These are phyloP conservation scores for Penicillium frequentans DNA, from an alignment of 2,329 filamentous ascomycete species.

Conservation along the genomic window DNA sequence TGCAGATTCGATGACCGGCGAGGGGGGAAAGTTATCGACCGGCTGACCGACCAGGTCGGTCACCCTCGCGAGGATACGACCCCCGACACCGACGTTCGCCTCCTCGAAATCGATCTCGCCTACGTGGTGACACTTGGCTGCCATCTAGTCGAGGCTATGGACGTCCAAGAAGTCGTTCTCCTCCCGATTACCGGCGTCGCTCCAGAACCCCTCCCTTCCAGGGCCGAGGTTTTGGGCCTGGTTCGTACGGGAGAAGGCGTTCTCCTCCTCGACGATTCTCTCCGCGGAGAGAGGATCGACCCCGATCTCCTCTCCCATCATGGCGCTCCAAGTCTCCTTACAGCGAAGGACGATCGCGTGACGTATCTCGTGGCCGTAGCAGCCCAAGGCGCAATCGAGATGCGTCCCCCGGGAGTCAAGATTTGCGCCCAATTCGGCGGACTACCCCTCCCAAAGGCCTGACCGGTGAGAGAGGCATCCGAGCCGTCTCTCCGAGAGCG, in stretches of 20 bases:
- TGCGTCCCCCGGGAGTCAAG: slow-evolving; percentile 34
- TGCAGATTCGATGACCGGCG: slow-evolving; percentile 42
- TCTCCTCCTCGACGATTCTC: slow-evolving; percentile 43
- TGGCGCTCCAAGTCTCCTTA: slow-evolving; percentile 45
- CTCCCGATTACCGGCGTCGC: slow-evolving; percentile 39
- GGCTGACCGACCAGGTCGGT: slow-evolving; percentile 30
- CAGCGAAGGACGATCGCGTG: slow-evolving; percentile 30
- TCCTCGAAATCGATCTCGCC: slow-evolving; percentile 39
- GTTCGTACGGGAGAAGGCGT: slow-evolving; percentile 34
- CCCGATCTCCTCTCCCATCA: slow-evolving; percentile 37
- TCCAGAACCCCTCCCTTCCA: slow-evolving; percentile 44
- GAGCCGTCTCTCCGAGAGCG: slow-evolving; percentile 27
- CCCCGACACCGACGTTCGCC: slow-evolving; percentile 36
- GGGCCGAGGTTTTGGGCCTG: slow-evolving; percentile 34
- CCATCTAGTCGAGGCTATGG: slow-evolving; percentile 34
- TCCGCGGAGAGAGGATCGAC: slow-evolving; percentile 40
- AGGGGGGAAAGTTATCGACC: slow-evolving; percentile 47
- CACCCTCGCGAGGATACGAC: slow-evolving; percentile 37
- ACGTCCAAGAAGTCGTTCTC: slow-evolving; percentile 45
- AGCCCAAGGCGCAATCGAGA: slow-evolving; percentile 39
- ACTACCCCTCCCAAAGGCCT: slow-evolving; percentile 30
- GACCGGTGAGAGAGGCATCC: slow-evolving; percentile 28
- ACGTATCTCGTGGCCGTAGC: slow-evolving; percentile 32
- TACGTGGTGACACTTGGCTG: slow-evolving; percentile 45
- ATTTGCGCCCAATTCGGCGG: slow-evolving; percentile 33